Conservation (phyloP, 2,329 filamentous ascomycete genomes). For the Colletotrichum orbiculare region DNA sequence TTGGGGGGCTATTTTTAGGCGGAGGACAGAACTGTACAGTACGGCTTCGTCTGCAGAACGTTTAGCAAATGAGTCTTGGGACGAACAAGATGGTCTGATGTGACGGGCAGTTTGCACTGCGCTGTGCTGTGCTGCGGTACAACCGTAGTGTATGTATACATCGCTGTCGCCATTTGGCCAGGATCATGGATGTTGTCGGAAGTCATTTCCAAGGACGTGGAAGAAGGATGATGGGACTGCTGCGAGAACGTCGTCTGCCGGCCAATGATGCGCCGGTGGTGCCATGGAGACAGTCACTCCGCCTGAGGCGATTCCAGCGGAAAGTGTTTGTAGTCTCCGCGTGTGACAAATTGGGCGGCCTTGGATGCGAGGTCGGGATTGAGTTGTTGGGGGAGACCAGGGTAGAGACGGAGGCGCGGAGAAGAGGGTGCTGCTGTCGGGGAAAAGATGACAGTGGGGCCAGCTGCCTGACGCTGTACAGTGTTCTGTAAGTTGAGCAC, state of each 20-base stretch:
- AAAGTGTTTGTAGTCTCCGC: neutral
- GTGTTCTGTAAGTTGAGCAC: neutral
- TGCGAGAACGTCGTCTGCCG: constrained; percentile 7
- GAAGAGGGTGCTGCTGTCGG: constrained; percentile 3
- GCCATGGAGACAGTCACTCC: constrained; percentile 1
- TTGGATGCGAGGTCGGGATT: constrained; percentile 25
- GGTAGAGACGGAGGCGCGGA: constrained; percentile 26
- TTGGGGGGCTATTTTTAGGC: constrained; percentile 33
- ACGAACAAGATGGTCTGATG: constrained; percentile 35
- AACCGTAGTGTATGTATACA: neutral
- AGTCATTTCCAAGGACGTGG: constrained; percentile 25
- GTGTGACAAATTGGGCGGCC: neutral
- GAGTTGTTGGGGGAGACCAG: constrained; percentile 22
- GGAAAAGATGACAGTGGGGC: constrained; percentile 3
- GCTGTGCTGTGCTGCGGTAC: no score
- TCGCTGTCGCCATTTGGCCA: constrained; percentile 14
- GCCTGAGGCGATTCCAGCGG: neutral
- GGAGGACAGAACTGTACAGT: neutral
- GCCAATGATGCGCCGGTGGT: constrained; percentile 9
- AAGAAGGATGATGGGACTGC: constrained; percentile 25
- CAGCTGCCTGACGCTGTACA: neutral
- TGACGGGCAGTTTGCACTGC: neutral
- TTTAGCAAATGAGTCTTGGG: constrained; percentile 4
- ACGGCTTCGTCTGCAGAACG: neutral
- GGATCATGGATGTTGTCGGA: neutral